Evolutionary conservation across 805 yeast species (phyloP).

Genomic region (Candida easanensis): DNA sequence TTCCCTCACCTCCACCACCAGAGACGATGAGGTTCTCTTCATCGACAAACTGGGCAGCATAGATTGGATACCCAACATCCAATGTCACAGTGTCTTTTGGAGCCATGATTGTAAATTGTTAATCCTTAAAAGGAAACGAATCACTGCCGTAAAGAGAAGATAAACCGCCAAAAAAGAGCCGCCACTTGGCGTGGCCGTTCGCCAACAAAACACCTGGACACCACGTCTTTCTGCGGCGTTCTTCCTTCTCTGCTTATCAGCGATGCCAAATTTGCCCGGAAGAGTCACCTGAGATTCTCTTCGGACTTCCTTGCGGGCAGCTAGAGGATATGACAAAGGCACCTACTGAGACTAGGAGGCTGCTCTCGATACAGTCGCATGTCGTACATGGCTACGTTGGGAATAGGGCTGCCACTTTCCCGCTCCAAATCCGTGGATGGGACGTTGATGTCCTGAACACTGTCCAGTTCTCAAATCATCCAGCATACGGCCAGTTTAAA

Average conservation of each 20-base stretch:
- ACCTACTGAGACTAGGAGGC: conserved; percentile 13
- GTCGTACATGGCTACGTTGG: conserved; percentile 97
- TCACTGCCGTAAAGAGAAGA: too few relatives aligned
- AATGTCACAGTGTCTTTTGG: conserved; percentile 5
- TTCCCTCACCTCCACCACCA: conserved; percentile 97
- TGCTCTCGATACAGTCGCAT: conserved; percentile 76
- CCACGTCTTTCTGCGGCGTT: too few relatives aligned
- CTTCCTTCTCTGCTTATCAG: too few relatives aligned
- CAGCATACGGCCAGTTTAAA: conserved; percentile 72
- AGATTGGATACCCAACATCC: conserved; percentile 61
- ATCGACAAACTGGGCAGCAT: conserved; percentile 69
- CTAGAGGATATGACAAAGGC: neutral
- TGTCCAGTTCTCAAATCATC: conserved; percentile 87
- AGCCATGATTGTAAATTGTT: too few relatives aligned
- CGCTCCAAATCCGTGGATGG: conserved; percentile 85
- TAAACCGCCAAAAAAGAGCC: neutral
- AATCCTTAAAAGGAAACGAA: too few relatives aligned
- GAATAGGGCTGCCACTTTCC: conserved; percentile 85
- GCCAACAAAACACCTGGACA: too few relatives aligned
- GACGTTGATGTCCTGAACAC: conserved; percentile 89
- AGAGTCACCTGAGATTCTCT: neutral
- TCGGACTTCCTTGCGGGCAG: too few relatives aligned
- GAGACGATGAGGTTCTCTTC: conserved; percentile 62
- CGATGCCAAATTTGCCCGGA: too few relatives aligned
- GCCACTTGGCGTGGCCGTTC: too few relatives aligned